Evolutionary conservation across 2,329 filamentous ascomycete genomes (phyloP), one percentile per base, ranked within the genome.

Genomic region (Fusarium sp.): DNA sequence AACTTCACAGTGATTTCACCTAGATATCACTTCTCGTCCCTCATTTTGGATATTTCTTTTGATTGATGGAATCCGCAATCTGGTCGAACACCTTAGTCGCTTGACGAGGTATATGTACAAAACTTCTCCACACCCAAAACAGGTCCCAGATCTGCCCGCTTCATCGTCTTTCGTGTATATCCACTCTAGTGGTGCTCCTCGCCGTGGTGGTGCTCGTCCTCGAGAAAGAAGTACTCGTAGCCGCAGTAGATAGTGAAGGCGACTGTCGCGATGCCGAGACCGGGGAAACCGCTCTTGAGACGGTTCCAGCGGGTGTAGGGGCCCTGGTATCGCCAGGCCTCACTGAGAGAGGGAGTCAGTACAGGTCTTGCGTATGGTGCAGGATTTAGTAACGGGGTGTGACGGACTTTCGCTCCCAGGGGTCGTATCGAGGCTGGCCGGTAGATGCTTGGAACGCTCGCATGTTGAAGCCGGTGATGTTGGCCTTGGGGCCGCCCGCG

Each of bases 291-390:
- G 77, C 88, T 86, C 84, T 91, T 94, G 86, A 98, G 96, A 76
- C 96, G 92, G 84, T 97, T 97, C 84, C 86, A 92, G 76, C 95
- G 89, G 73, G 91, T 91, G 86, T 98, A 98, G 58, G 89, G 91
- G 70, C 95, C 96, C 38, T 88, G 90, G 86, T 97, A 98, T 82
- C 96, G 89, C 96, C 96, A 99, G 79, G 92, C 88, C 86, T 99
- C 96, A 79, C 96, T 99, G 80, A 25, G 46, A 25, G 51, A 51
- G 47, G 44, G 38, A 55, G 65, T 73, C 32, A 71, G 68, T 29
- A 63, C 15, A 20, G 15, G 6, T 43, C 49, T 22, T 24, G 22
- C 9, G 10, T 20, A 45, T 9, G 6, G 20, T 43, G 22, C 20
- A 38, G 50, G 40, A 30, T 15, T 32, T 34, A 47, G 12, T 25